These are phyloP conservation scores for Stemphylium lycopersici DNA, from an alignment of 2,329 filamentous ascomycete genomes.

Conservation along the genomic window DNA sequence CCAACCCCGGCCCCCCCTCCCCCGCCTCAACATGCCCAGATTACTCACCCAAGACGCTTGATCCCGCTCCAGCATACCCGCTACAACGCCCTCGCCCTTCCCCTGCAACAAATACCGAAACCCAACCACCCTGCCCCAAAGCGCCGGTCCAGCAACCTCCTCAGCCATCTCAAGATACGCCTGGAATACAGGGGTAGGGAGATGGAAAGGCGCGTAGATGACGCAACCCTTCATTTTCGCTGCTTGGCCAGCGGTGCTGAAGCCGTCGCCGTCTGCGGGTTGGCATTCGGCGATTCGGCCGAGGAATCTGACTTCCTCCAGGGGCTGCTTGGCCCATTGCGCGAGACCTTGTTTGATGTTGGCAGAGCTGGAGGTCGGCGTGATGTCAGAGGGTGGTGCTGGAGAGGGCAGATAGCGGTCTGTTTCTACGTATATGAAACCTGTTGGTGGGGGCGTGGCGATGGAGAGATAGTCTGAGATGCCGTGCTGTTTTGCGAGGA, in stretches of 20 bases:
- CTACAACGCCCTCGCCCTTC: constrained; percentile 46
- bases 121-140: constrained; percentile 73
- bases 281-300: constrained; percentile 68
- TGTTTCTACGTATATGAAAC: constrained; percentile 83
- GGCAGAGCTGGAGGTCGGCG: too few species aligned
- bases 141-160: constrained; percentile 63
- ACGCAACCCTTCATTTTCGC: constrained; percentile 71
- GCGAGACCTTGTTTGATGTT: constrained; percentile 33
- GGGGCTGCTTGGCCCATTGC: constrained; percentile 69
- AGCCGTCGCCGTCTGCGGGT: constrained; percentile 67
- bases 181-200: constrained; percentile 64
- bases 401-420: constrained; percentile 61
- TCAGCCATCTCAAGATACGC: constrained; percentile 69
- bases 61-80: constrained; percentile 58
- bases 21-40: constrained; percentile 14
- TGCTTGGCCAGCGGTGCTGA: constrained; percentile 50
- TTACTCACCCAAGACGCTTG: background rate
- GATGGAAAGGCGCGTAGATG: constrained; percentile 83
- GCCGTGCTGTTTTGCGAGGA: constrained; percentile 69
- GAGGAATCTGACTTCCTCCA: constrained; percentile 75
- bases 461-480: constrained; percentile 63
- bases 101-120: constrained; percentile 81
- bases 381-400: too few species aligned
- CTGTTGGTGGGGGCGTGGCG: constrained; percentile 41
- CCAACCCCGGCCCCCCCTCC: constrained; percentile 67